phyloP scores from a whole-genome alignment of 192 early-diverging fungal species.

The Backusella luteola region DNA sequence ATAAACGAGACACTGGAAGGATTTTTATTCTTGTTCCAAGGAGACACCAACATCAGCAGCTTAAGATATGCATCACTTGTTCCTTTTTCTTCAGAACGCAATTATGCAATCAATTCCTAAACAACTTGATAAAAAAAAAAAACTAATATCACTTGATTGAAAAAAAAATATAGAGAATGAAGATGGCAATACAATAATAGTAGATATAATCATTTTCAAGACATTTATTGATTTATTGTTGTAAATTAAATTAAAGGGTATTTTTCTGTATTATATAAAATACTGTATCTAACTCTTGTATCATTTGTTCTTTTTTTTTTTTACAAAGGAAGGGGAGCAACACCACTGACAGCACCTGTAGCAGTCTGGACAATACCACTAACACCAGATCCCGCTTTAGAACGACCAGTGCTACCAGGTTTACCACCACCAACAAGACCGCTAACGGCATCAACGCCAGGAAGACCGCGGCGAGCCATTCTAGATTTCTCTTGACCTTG shows the following conservation, averaged over 20 bases:
- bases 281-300: background rate
- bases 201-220: background rate
- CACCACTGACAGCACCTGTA: background rate
- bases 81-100: too few species aligned
- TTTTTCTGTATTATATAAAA: background rate
- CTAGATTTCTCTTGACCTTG: too few species aligned
- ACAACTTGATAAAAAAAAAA: too few species aligned
- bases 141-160: too few species aligned
- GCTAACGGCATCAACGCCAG: background rate
- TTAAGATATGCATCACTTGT: too few species aligned
- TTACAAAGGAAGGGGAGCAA: background rate
- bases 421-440: background rate
- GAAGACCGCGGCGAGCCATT: background rate
- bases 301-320: background rate
- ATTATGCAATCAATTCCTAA: too few species aligned
- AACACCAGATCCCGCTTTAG: background rate
- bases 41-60: too few species aligned
- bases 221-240: background rate
- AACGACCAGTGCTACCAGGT: background rate
- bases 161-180: too few species aligned
- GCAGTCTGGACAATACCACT: background rate
- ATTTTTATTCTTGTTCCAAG: too few species aligned
- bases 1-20: too few species aligned
- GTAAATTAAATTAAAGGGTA: background rate
- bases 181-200: background rate